Evolutionary conservation across 148 eudicot genomes (phyloP), one percentile per base, ranked within the genome.

Genomic region (Chenopodium album): DNA sequence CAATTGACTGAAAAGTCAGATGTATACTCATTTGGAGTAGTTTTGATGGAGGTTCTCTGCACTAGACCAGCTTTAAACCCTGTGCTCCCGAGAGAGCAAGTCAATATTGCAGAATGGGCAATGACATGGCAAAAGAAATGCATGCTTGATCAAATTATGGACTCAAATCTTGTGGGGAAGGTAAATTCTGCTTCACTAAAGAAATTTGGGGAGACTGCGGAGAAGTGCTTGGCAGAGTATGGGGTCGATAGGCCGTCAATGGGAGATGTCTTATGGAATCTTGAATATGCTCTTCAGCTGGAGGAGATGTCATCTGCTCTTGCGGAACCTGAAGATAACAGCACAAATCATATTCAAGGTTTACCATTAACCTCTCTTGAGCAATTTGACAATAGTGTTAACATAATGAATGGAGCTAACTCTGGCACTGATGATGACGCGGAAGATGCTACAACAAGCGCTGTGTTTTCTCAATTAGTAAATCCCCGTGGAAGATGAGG

Each of bases 51-150:
- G 87, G 99, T 96, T 80, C 88, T 94, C 32, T 96, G 99, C 84
- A 88, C 94, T 59, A 88, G 99, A 76, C 99, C 99, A 5, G 98
- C 99, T 79, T 81, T 96, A 67, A 96, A 96, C 81, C 99, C 99
- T 0, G 99, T 94, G 77, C 94, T 96, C 48, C 98, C 98, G 0
- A 77, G 99, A 56, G 99, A 96, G 20, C 99, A 96, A 85, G 99
- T 96, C 28, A 96, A 94, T 81, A 96, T 96, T 54, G 99, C 99
- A 0, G 99, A 96, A 79, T 94, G 98, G 99, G 99, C 99, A 2
- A 92, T 96, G 99, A 89, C 77, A 13, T 96, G 98, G 97, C 99
- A 96, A 82, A 96, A 91, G 92, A 96, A 94, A 85, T 98, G 99
- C 60, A 94, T 94, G 99, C 66, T 96, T 80, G 99, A 96, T 85